A percentile compares a stretch with the other conserved stretches of the same genome.
These are phyloP conservation scores for Ceriops decandra DNA, from an alignment of 345 rosid species.

Conservation along the genomic window DNA sequence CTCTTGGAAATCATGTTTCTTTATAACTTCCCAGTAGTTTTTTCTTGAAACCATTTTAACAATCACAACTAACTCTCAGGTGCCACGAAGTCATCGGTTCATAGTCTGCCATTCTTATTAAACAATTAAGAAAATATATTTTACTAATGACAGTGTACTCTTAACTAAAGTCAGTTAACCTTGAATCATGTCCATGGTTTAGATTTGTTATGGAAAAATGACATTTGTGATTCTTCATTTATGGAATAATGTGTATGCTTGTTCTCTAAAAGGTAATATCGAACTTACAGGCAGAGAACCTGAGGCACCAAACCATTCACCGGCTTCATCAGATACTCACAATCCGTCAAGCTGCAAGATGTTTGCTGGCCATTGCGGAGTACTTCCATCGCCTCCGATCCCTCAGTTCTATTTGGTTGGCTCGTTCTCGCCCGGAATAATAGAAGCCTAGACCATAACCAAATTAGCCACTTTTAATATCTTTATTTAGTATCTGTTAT, in stretches of 20 bases:
- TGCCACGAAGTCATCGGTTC: constrained; percentile 32
- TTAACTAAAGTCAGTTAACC: too few species aligned
- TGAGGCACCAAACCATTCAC: constrained; percentile 86
- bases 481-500: neutral
- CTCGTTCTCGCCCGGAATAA: constrained; percentile 82
- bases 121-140: neutral
- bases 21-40: neutral
- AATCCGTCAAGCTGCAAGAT: constrained; percentile 79
- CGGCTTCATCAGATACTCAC: constrained; percentile 72
- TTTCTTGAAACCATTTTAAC: constrained; percentile 25
- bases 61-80: neutral
- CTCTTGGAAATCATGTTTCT: neutral
- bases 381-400: constrained; percentile 92
- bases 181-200: too few species aligned
- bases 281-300: constrained; percentile 83
- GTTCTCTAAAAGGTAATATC: neutral
- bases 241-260: too few species aligned
- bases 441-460: neutral
- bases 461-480: constrained; percentile 18
- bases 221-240: neutral
- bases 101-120: constrained; percentile 9
- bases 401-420: constrained; percentile 90
- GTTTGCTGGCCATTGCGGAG: constrained; percentile 76
- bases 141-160: too few species aligned
- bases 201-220: too few species aligned